Conservation (phyloP, 2,329 filamentous ascomycete genomes). For the Cercospora zeina region DNA sequence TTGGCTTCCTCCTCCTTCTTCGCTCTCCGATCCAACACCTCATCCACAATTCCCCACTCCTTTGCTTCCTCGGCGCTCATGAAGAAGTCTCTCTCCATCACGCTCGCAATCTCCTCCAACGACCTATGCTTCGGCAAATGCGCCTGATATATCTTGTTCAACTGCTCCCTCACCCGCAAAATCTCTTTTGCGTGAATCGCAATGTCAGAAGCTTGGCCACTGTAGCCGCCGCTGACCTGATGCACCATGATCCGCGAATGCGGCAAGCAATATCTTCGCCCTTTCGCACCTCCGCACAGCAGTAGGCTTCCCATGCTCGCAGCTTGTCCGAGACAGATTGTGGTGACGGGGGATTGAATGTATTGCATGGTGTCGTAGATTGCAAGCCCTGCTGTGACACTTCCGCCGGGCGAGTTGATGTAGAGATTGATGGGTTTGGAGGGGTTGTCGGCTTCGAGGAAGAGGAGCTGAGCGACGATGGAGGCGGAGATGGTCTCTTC, state of each 20-base stretch:
- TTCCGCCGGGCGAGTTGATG: constrained; percentile 94
- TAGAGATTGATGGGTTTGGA: constrained; percentile 96
- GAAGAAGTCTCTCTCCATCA: constrained; percentile 98
- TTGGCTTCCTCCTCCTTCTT: constrained; percentile 12
- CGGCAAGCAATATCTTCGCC: constrained; percentile 85
- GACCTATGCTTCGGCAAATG: constrained; percentile 82
- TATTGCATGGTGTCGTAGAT: constrained; percentile 99
- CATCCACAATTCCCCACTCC: constrained; percentile 87
- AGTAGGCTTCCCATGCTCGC: constrained; percentile 93
- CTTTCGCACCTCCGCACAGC: constrained; percentile 79
- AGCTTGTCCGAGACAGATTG: constrained; percentile 91
- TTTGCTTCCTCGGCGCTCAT: constrained; percentile 84
- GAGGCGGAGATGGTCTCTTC: constrained; percentile 89
- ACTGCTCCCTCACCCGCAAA: constrained; percentile 74
- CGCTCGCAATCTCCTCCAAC: constrained; percentile 80
- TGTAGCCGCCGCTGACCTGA: constrained; percentile 79
- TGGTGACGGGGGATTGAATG: constrained; percentile 87
- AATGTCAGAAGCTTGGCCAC: constrained; percentile 74
- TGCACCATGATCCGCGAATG: constrained; percentile 97
- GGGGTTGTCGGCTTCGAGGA: constrained; percentile 94
- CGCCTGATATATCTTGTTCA: constrained; percentile 85
- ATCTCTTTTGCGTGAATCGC: constrained; percentile 98
- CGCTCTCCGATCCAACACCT: constrained; percentile 69
- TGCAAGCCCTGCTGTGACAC: constrained; percentile 77
- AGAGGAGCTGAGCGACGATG: constrained; percentile 92